Conservation (phyloP, 2,329 filamentous ascomycete genomes). For the Colletotrichum trifolii region DNA sequence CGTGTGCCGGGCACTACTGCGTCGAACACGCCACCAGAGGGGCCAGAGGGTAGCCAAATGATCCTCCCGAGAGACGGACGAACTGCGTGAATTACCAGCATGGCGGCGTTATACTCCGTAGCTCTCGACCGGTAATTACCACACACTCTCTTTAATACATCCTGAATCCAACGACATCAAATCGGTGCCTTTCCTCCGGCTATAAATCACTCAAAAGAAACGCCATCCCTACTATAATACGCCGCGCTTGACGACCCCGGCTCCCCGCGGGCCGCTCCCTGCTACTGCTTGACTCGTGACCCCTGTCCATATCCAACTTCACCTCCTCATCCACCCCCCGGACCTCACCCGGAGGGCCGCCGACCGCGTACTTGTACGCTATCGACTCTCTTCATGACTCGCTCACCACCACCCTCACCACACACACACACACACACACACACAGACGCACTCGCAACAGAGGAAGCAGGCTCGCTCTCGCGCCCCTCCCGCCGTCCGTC, state of each 20-base stretch:
- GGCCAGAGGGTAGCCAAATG: conserved; percentile 17
- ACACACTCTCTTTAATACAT: too few relatives aligned
- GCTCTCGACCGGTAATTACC: too few relatives aligned
- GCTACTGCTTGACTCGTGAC: conserved; percentile 22
- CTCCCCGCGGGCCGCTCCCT: conserved; percentile 26
- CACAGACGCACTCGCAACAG: too few relatives aligned
- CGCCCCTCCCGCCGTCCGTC: not conserved
- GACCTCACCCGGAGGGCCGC: not conserved
- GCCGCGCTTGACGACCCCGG: conserved; percentile 14
- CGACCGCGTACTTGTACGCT: too few relatives aligned
- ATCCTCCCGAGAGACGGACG: conserved; percentile 21
- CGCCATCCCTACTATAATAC: not conserved
- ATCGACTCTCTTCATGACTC: conserved; percentile 23
- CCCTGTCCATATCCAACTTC: conserved; percentile 7
- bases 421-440: too few relatives aligned
- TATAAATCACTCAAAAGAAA: not conserved
- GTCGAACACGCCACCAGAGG: not conserved
- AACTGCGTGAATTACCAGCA: too few relatives aligned
- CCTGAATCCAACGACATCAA: not conserved
- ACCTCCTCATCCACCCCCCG: not conserved
- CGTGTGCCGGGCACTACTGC: too few relatives aligned
- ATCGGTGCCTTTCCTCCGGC: not conserved
- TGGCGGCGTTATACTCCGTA: too few relatives aligned
- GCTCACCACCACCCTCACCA: not conserved
- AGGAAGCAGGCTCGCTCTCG: too few relatives aligned